Evolutionary conservation across 2,329 filamentous ascomycete species (phyloP), one percentile per base, ranked within the genome.

Genomic region (Cladophialophora chaetospira): DNA sequence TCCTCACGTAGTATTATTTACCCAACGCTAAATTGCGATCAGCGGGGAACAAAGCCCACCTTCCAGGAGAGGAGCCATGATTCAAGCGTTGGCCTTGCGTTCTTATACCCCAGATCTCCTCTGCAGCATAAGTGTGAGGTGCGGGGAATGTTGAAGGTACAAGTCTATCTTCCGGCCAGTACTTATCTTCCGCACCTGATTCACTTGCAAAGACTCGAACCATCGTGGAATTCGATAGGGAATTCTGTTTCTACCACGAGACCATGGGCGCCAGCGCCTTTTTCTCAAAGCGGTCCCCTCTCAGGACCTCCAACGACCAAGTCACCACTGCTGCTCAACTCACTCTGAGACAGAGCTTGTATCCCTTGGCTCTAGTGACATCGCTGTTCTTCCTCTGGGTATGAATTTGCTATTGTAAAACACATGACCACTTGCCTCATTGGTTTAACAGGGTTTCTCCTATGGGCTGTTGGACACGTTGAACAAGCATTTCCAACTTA

Each of bases 401-500:
- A 53, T 38, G 48, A 4, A 21, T 44, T 17, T 19, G 3, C 28
- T 26, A 26, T 15, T 6, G 10, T 9, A 21, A 6, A 23, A 38
- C 15, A 19, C 15, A 21, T 5, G 23, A 17, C 38, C 29, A 10
- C 23, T 45, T 23, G 25, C 15, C 29, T 44, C 17, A 44, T 6
- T 26, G 13, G 9, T 38, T 17, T 4, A 13, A 9, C 42, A 53
- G 80, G 76, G 76, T 4, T 79, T 78, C 55, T 73, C 76, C 26
- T 79, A 79, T 65, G 75, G 76, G 13, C 61, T 80, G 56, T 65
- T 77, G 28, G 76, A 79, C 66, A 76, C 76, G 3, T 67, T 79
- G 40, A 79, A 80, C 67, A 79, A 79, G 55, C 80, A 83, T 66
- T 84, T 84, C 68, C 82, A 84, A 62, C 79, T 77, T 52, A 79